These are phyloP conservation scores for Rhizopus delemar DNA, from an alignment of 371 early-diverging fungal species.

Conservation along the genomic window DNA sequence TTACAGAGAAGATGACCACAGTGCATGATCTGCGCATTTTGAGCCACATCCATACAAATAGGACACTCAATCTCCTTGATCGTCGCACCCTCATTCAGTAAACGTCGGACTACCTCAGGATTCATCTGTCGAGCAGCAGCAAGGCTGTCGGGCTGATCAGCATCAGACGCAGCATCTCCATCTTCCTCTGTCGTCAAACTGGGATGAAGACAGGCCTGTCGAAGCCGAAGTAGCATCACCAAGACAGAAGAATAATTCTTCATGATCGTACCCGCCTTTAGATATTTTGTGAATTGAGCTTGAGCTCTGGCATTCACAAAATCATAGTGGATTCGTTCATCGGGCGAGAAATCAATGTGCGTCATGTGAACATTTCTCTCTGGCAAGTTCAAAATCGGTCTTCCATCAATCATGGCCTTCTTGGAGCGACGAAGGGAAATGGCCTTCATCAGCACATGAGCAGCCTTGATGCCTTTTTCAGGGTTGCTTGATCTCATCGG, in stretches of 20 bases:
- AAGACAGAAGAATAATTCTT: constrained; percentile 59
- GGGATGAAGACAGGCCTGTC: constrained; percentile 47
- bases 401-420: constrained; percentile 60
- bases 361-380: constrained; percentile 57
- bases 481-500: constrained; percentile 33
- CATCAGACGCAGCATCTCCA: background rate
- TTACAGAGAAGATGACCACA: constrained; percentile 55
- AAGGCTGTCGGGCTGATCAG: constrained; percentile 5
- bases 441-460: constrained; percentile 41
- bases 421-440: constrained; percentile 75
- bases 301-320: constrained; percentile 54
- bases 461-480: constrained; percentile 34
- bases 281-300: constrained; percentile 50
- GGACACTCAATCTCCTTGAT: constrained; percentile 40
- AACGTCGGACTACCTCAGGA: constrained; percentile 23
- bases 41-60: constrained; percentile 51
- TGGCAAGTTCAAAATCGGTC: constrained; percentile 66
- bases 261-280: constrained; percentile 57
- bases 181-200: constrained; percentile 31
- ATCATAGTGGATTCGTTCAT: constrained; percentile 67
- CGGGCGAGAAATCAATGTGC: constrained; percentile 52
- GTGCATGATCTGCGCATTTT: constrained; percentile 30
- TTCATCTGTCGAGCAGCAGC: constrained; percentile 21
- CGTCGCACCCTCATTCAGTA: constrained; percentile 18
- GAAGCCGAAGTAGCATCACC: constrained; percentile 39